Conservation (phyloP, 768 basidiomycete genomes). For the Cyclocybe aegerita region DNA sequence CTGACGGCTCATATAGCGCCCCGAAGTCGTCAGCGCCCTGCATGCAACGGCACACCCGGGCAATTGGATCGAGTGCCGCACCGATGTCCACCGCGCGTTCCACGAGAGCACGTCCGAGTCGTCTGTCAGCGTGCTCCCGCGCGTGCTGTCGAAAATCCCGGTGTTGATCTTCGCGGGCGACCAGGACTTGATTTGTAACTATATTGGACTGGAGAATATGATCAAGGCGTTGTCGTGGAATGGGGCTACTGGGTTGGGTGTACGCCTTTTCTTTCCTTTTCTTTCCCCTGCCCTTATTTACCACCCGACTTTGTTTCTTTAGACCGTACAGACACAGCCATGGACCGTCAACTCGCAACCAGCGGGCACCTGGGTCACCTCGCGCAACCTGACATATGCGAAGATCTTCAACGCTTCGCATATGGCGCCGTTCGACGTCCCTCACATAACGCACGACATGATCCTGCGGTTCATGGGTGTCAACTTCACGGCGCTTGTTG, state of each 20-base stretch:
- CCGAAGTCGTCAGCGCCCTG: slow-evolving; percentile 77
- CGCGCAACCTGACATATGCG: slow-evolving; percentile 89
- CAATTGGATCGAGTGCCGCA: slow-evolving; percentile 86
- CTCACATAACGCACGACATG: slow-evolving; percentile 93
- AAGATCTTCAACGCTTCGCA: slow-evolving; percentile 96
- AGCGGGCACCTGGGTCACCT: slow-evolving; percentile 90
- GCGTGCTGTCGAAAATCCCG: slow-evolving; percentile 74
- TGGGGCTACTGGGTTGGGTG: slow-evolving; percentile 80
- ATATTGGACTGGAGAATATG: slow-evolving; percentile 85
- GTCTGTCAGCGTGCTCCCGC: slow-evolving; percentile 74
- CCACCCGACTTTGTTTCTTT: slow-evolving; percentile 7
- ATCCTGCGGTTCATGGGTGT: slow-evolving; percentile 96
- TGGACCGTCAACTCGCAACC: slow-evolving; percentile 75
- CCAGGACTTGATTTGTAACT: slow-evolving; percentile 96
- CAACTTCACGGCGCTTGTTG: slow-evolving; percentile 79
- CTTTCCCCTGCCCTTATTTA: background rate
- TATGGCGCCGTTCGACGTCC: slow-evolving; percentile 91
- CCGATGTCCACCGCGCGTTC: slow-evolving; percentile 65
- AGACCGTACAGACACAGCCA: slow-evolving; percentile 68
- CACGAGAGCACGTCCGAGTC: slow-evolving; percentile 56
- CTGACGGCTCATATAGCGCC: slow-evolving; percentile 48
- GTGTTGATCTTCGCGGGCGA: slow-evolving; percentile 94
- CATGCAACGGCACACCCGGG: slow-evolving; percentile 79
- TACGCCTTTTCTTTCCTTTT: slow-evolving; percentile 37
- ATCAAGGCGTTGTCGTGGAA: slow-evolving; percentile 86